phyloP scores from a whole-genome alignment of 768 basidiomycete genomes.

The Podaxis rugospora region DNA sequence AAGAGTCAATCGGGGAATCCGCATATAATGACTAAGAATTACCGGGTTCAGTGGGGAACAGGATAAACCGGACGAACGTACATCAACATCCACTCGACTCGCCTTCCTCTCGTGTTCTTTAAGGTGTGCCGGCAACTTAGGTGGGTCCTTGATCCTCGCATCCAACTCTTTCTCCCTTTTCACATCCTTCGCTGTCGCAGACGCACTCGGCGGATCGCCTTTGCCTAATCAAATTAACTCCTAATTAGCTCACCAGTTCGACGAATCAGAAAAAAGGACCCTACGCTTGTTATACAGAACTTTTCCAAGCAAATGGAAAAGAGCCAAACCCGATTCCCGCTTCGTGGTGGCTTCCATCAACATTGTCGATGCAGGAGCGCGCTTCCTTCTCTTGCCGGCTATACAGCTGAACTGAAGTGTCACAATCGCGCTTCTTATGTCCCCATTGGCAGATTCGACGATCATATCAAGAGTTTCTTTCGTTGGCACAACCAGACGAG shows the following conservation, averaged over 20 bases:
- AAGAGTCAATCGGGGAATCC: conserved; percentile 88
- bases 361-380: conserved; percentile 5
- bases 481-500: conserved; percentile 34
- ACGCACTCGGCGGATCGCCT: conserved; percentile 58
- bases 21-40: conserved; percentile 61
- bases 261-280: conserved; percentile 23
- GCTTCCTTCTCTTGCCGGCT: conserved; percentile 34
- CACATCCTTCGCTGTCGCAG: conserved; percentile 56
- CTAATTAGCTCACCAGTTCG: background rate
- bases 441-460: conserved; percentile 79
- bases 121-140: conserved; percentile 56
- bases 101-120: conserved; percentile 54
- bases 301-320: no score
- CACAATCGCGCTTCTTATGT: conserved; percentile 92
- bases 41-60: background rate
- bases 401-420: conserved; percentile 83
- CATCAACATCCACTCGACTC: conserved; percentile 74
- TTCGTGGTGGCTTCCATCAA: no score
- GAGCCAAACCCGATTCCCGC: no score
- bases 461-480: conserved; percentile 72
- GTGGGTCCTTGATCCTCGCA: conserved; percentile 46
- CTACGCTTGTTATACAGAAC: conserved; percentile 81
- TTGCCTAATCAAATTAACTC: conserved; percentile 47
- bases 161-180: conserved; percentile 59
- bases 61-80: conserved; percentile 1